Evolutionary conservation across 352 stramenopile species (phyloP), one percentile per base, ranked within the genome.

Genomic region (Peronospora belbahrii): DNA sequence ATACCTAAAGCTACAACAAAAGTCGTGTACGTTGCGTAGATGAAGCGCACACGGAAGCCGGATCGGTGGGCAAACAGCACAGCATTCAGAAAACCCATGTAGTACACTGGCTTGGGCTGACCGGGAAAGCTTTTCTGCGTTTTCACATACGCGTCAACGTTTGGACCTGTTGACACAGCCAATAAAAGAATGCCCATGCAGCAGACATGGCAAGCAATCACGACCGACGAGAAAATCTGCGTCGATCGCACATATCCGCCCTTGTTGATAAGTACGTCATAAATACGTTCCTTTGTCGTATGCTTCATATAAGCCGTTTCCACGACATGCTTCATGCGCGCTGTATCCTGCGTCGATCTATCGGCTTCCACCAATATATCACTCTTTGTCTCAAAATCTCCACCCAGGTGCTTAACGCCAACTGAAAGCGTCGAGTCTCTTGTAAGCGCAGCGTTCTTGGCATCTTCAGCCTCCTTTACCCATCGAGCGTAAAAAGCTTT

Each of bases 61-160:
- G 75, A 88, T 19, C 78, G 73, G 36, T 90, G 78, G 0, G 75
- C 71, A 40, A 84, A 90, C 19, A 90, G 62, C 31, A 90, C 68
- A 2, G 78, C 73, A 56, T 90, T 90, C 27, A 90, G 48, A 45
- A 90, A 85, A 8, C 78, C 78, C 75, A 90, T 87, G 53, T 84
- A 88, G 55, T 88, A 88, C 38, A 86, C 74, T 7, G 74, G 70
- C 52, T 86, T 85, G 4, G 74, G 74, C 47, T 84, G 75, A 7
- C 68, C 63, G 2, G 62, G 59, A 11, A 42, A 28, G 0, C 48
- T 28, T 20, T 57, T 46, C 23, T 55, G 18, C 13, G 35, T 35
- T 27, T 48, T 61, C 23, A 62, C 46, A 22, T 52, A 62, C 15
- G 34, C 50, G 23, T 67, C 55, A 17, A 65, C 53, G 14, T 70